These are phyloP conservation scores for Benincasa hispida DNA, from an alignment of 306 rosid species.

Conservation along the genomic window DNA sequence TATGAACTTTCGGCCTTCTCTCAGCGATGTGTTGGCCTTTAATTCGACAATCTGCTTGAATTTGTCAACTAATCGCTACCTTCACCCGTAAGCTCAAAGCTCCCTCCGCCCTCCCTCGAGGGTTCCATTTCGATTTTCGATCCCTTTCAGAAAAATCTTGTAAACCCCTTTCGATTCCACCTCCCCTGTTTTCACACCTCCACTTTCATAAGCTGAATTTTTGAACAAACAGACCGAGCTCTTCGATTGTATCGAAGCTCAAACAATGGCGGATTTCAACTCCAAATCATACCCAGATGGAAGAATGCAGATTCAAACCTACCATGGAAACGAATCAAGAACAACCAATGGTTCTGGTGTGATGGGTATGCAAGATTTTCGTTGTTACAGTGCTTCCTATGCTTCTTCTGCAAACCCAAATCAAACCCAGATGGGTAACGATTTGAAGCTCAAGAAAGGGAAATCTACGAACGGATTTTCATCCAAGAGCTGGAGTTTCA, in stretches of 20 bases:
- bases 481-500: constrained; percentile 64
- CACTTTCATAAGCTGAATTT: not conserved
- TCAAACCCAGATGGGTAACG: constrained; percentile 32
- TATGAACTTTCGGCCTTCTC: not conserved
- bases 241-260: not conserved
- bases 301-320: constrained; percentile 51
- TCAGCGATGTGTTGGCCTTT: not conserved
- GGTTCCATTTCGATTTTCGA: not conserved
- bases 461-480: constrained; percentile 49
- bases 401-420: constrained; percentile 52
- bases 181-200: not conserved
- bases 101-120: not conserved
- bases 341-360: constrained; percentile 5
- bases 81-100: not conserved
- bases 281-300: constrained; percentile 65
- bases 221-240: not conserved
- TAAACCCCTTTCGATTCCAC: no score
- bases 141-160: not conserved
- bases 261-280: constrained; percentile 34
- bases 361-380: constrained; percentile 58
- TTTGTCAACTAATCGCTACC: not conserved
- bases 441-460: constrained; percentile 59
- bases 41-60: not conserved
- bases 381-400: constrained; percentile 77
- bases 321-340: constrained; percentile 18